These are phyloP conservation scores for Arachnomyces sp. DNA, from an alignment of 2,329 filamentous ascomycete genomes.

Conservation along the genomic window DNA sequence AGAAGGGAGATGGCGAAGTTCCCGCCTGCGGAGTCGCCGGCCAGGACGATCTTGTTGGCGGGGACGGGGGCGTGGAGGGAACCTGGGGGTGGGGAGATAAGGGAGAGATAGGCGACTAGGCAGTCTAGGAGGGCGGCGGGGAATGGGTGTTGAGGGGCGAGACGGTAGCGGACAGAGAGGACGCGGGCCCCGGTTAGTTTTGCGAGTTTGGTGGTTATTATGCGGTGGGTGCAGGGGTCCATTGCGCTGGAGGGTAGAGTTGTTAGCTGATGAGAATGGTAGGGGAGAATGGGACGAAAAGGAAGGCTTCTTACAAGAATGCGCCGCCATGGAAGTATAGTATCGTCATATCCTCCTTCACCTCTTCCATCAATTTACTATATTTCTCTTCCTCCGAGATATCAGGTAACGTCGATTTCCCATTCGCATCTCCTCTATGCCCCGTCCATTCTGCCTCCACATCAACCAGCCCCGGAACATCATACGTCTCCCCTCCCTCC, in stretches of 20 bases:
- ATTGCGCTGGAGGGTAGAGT: slow-evolving; percentile 24
- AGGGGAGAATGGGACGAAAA: not conserved
- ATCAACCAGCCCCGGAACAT: slow-evolving; percentile 25
- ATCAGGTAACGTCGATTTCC: slow-evolving; percentile 30
- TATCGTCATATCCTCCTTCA: slow-evolving; percentile 33
- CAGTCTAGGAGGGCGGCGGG: slow-evolving; percentile 39
- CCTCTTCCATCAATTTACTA: slow-evolving; percentile 29
- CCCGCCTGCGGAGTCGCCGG: slow-evolving; percentile 40
- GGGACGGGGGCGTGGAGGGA: slow-evolving; percentile 35
- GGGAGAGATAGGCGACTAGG: slow-evolving; percentile 39
- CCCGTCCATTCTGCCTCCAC: slow-evolving; percentile 42
- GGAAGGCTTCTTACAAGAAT: slow-evolving; percentile 35
- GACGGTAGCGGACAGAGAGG: slow-evolving; percentile 39
- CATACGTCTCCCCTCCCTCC: slow-evolving; percentile 30
- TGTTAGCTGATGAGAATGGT: not conserved
- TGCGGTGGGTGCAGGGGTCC: slow-evolving; percentile 37
- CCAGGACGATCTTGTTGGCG: slow-evolving; percentile 37
- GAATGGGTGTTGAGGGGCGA: slow-evolving; percentile 41
- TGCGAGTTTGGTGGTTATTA: slow-evolving; percentile 28
- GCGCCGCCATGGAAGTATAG: slow-evolving; percentile 42
- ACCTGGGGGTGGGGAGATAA: slow-evolving; percentile 36
- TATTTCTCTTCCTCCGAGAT: slow-evolving; percentile 38
- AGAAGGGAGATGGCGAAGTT: slow-evolving; percentile 34
- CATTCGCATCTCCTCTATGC: slow-evolving; percentile 30
- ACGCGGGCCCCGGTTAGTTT: slow-evolving; percentile 32